Evolutionary conservation across 805 yeast genomes (phyloP).

Genomic region (Tetrapisispora nanseiensis): DNA sequence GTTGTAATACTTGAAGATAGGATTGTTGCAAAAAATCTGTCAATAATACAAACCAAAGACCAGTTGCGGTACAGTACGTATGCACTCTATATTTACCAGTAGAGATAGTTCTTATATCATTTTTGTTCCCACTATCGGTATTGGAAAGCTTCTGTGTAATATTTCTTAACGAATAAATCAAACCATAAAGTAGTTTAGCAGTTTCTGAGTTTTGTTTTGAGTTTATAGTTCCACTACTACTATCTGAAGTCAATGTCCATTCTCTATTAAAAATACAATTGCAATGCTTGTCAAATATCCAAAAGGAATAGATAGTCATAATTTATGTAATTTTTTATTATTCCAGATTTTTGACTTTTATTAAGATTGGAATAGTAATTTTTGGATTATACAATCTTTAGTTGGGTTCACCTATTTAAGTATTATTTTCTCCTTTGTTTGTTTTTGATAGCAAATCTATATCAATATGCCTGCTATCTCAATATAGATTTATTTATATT

Average conservation of each 20-base stretch:
- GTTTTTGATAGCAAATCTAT: too few species aligned
- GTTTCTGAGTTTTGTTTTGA: slow-evolving; percentile 54
- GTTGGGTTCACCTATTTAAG: too few species aligned
- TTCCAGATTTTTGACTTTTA: too few species aligned
- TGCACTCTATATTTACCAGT: slow-evolving; percentile 76
- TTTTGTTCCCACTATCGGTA: slow-evolving; percentile 20
- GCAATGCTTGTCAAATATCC: slow-evolving; percentile 89
- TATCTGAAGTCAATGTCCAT: slow-evolving; percentile 38
- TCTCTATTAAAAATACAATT: slow-evolving; percentile 77
- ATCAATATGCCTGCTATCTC: too few species aligned
- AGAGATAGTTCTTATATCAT: slow-evolving; percentile 34
- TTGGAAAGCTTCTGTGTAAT: slow-evolving; percentile 47
- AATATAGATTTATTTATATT: too few species aligned
- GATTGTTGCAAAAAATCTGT: slow-evolving; percentile 43
- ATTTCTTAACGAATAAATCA: slow-evolving; percentile 67
- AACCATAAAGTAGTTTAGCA: slow-evolving; percentile 79
- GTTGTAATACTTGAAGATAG: slow-evolving; percentile 21
- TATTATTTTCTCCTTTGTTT: too few species aligned
- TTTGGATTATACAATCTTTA: too few species aligned
- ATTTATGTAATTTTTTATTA: background rate
- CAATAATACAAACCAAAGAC: slow-evolving; percentile 62
- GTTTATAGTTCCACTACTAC: slow-evolving; percentile 35
- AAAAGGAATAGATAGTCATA: slow-evolving; percentile 68
- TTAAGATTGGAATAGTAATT: too few species aligned
- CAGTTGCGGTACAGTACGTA: slow-evolving; percentile 68